phyloP scores from a whole-genome alignment of 768 basidiomycete genomes.

The Macrolepiota albuminosa region DNA sequence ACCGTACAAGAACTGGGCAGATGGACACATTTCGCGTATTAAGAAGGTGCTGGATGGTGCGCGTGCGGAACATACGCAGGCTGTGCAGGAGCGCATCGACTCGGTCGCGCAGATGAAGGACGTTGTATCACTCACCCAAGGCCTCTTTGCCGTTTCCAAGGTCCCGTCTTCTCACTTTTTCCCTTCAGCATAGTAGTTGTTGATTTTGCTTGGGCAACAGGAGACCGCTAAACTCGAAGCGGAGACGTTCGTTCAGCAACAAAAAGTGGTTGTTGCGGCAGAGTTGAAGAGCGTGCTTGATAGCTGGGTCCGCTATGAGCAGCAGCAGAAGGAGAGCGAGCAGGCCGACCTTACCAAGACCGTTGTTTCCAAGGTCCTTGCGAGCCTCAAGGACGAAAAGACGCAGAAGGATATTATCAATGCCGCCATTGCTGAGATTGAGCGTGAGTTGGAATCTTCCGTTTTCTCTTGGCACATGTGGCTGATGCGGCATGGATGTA shows the following conservation, averaged over 20 bases:
- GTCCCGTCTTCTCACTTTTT: slow-evolving; percentile 32
- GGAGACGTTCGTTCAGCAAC: slow-evolving; percentile 84
- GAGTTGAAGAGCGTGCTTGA: slow-evolving; percentile 95
- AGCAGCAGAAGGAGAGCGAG: slow-evolving; percentile 93
- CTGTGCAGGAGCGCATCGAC: slow-evolving; percentile 89
- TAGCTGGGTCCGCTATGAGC: slow-evolving; percentile 98
- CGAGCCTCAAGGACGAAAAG: slow-evolving; percentile 81
- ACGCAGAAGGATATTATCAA: slow-evolving; percentile 79
- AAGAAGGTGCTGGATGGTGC: slow-evolving; percentile 75
- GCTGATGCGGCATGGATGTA: slow-evolving; percentile 23
- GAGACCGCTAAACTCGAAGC: slow-evolving; percentile 91
- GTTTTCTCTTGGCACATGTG: neutral
- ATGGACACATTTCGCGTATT: slow-evolving; percentile 81
- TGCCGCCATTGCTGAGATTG: slow-evolving; percentile 82
- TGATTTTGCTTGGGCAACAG: slow-evolving; percentile 30
- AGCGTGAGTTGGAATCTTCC: slow-evolving; percentile 60
- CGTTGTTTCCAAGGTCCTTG: slow-evolving; percentile 86
- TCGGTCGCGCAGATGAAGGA: slow-evolving; percentile 94
- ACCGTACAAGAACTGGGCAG: slow-evolving; percentile 92
- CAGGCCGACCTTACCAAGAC: slow-evolving; percentile 86
- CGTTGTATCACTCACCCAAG: slow-evolving; percentile 86
- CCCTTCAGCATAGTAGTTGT: neutral
- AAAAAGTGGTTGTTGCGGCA: slow-evolving; percentile 79
- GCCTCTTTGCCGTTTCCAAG: slow-evolving; percentile 90
- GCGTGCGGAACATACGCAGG: slow-evolving; percentile 85